Evolutionary conservation across 148 eudicot species (phyloP).

Genomic region (Rhododendron vialii): DNA sequence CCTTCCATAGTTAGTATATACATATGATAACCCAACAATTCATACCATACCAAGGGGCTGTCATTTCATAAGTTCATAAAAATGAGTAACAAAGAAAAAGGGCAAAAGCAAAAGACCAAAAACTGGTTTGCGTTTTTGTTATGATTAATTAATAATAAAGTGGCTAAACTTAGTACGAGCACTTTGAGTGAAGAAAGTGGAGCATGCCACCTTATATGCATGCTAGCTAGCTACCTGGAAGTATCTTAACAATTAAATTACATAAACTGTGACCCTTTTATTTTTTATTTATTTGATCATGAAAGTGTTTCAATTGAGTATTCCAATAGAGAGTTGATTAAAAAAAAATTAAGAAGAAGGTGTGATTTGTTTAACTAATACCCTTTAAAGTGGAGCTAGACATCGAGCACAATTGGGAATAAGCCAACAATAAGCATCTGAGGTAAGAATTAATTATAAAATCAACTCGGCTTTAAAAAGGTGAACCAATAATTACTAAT

Average conservation of each 20-base stretch:
- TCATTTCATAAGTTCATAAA: too few species aligned
- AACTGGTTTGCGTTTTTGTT: neutral
- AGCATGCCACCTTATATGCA: constrained; percentile 16
- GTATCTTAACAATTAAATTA: neutral
- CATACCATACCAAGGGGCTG: neutral
- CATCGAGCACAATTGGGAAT: neutral
- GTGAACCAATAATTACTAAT: too few species aligned
- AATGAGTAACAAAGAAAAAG: neutral
- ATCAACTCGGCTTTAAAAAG: neutral
- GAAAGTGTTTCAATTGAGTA: neutral
- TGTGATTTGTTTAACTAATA: neutral
- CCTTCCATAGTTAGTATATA: too few species aligned
- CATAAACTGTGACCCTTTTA: neutral
- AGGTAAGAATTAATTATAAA: neutral
- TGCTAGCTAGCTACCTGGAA: constrained; percentile 10
- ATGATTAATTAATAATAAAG: neutral
- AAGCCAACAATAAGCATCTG: neutral
- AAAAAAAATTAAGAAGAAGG: neutral
- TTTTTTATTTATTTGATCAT: too few species aligned
- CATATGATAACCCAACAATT: neutral
- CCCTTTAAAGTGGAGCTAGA: neutral
- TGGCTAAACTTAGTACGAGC: constrained; percentile 5
- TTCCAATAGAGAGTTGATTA: neutral
- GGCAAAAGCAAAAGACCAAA: neutral
- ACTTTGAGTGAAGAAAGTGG: constrained; percentile 14